Conservation (phyloP, 2,329 filamentous ascomycete species). For the Truncatella angustata region DNA sequence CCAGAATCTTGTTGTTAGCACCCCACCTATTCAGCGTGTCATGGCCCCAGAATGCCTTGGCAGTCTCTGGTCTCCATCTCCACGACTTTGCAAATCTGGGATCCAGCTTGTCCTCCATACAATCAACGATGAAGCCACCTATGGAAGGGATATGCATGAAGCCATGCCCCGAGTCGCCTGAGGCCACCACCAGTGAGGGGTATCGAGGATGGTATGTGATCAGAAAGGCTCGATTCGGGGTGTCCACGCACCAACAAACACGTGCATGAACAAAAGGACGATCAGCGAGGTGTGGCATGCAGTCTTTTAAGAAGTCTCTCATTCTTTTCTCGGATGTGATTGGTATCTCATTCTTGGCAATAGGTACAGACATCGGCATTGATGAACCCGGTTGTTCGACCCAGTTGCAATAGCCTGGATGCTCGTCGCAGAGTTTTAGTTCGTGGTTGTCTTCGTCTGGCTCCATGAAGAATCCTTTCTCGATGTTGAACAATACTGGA, state of each 20-base stretch:
- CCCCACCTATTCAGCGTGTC: slow-evolving; percentile 42
- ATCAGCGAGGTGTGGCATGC: slow-evolving; percentile 50
- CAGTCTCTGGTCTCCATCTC: slow-evolving; percentile 51
- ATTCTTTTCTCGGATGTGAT: slow-evolving; percentile 43
- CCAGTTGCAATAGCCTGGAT: slow-evolving; percentile 54
- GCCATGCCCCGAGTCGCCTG: slow-evolving; percentile 51
- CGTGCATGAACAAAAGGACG: slow-evolving; percentile 48
- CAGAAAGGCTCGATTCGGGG: slow-evolving; percentile 51
- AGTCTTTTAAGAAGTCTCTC: slow-evolving; percentile 46
- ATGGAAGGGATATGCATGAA: slow-evolving; percentile 53
- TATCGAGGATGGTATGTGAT: slow-evolving; percentile 47
- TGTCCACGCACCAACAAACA: slow-evolving; percentile 58
- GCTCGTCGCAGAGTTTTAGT: slow-evolving; percentile 53
- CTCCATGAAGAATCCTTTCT: slow-evolving; percentile 49
- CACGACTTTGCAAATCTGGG: slow-evolving; percentile 39
- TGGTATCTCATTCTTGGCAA: slow-evolving; percentile 37
- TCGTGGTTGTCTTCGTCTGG: slow-evolving; percentile 42
- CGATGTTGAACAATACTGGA: slow-evolving; percentile 48
- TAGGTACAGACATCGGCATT: slow-evolving; percentile 10
- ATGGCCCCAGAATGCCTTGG: slow-evolving; percentile 39
- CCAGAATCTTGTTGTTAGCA: slow-evolving; percentile 43
- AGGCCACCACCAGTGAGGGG: slow-evolving; percentile 41
- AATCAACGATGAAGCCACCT: slow-evolving; percentile 47
- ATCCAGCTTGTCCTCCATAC: slow-evolving; percentile 42
- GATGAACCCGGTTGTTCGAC: slow-evolving; percentile 16